Conservation (phyloP, 768 basidiomycete genomes). For the Trametopsis cervina region DNA sequence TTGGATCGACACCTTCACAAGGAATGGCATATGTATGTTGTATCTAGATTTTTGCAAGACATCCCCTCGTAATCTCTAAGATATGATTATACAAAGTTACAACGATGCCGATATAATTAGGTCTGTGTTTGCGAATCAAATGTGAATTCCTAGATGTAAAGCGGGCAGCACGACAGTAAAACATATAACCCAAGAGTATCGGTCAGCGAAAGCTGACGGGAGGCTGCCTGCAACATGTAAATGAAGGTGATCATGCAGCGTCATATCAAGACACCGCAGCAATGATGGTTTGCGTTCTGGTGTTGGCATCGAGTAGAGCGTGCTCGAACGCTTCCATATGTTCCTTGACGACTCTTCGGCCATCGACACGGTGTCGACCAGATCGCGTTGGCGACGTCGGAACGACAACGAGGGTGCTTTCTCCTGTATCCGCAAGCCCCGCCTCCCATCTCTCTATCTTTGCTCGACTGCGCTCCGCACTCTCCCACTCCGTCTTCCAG, state of each 20-base stretch:
- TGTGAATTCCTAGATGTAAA: background rate
- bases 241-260: background rate
- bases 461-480: constrained; percentile 70
- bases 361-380: constrained; percentile 43
- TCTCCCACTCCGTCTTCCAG: constrained; percentile 79
- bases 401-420: constrained; percentile 22
- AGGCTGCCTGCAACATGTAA: background rate
- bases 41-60: too few relatives aligned
- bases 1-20: too few relatives aligned
- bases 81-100: too few relatives aligned
- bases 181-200: background rate
- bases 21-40: too few relatives aligned
- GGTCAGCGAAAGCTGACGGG: background rate
- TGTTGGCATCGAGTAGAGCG: constrained; percentile 63
- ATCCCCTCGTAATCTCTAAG: too few relatives aligned
- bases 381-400: constrained; percentile 15
- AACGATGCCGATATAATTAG: background rate
- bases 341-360: constrained; percentile 67
- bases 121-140: background rate
- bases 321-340: constrained; percentile 70
- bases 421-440: constrained; percentile 36
- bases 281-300: constrained; percentile 79
- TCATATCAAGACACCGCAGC: constrained; percentile 44
- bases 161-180: background rate
- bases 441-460: constrained; percentile 81